Evolutionary conservation across 805 yeast species (phyloP), one percentile per base, ranked within the genome.

Genomic region (Allodekkera sacchari): DNA sequence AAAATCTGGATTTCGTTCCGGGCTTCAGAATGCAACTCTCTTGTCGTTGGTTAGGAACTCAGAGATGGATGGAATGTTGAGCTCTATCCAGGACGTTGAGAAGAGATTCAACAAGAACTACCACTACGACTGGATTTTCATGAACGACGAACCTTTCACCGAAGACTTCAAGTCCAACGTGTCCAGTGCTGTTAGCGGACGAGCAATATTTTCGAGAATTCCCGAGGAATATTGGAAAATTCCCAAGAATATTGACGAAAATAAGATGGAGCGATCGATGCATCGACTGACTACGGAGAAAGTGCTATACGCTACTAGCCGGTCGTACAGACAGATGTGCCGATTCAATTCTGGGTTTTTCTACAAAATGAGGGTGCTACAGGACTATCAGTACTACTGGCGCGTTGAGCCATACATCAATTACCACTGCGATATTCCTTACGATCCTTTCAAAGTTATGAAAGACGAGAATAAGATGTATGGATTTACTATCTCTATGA

Each of bases 261-360:
- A 39, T 0, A 40, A 38, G 23, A 66, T 70, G 29, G 43, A 47
- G 7, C 35, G 40, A 12, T 39, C 47, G 10, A 40, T 59, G 42
- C 35, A 39, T 5, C 38, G 45, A 19, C 39, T 61, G 48, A 40
- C 42, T 5, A 39, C 51, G 14, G 37, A 44, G 25, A 37, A 44
- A 9, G 64, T 77, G 18, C 59, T 68, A 9, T 81, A 81, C 48
- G 87, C 78, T 11, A 71, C 59, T 10, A 62, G 70, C 11, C 70
- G 71, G 33, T 61, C 74, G 12, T 83, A 83, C 50, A 63, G 89
- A 40, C 80, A 77, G 50, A 83, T 83, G 94, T 66, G 70, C 36
- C 47, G 72, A 19, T 66, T 50, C 39, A 59, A 54, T 32, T 54
- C 62, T 19, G 72, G 72, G 38, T 79, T 77, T 43, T 71, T 71